Base-by-base conservation (phyloP, 352 stramenopile species). In the Phytophthora palmivora region DNA sequence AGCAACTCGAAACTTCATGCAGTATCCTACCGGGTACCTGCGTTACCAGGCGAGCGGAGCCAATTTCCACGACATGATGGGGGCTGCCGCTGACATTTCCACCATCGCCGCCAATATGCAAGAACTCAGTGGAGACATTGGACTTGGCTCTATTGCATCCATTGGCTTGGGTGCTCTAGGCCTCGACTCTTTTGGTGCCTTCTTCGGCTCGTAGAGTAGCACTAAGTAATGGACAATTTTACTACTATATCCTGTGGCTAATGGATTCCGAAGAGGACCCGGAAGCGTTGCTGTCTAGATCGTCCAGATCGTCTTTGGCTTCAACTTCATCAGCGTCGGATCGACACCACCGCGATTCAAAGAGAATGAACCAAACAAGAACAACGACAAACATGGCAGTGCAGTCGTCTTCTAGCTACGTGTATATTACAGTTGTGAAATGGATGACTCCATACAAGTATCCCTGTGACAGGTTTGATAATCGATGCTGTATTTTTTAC, bases 261-360 rank as follows among this genome's bases (percentile, higher is more conserved):
- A 19, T 77, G 42, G 65, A 78, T 7, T 78, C 60, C 24, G 63
- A 77, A 2, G 63, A 73, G 14, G 68, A 74, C 19, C 26, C 21
- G 11, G 52, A 73, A n/a, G 38, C 24, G 46, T 33, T 66, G 63
- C 43, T 57, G 26, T 48, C 52, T 6, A 18, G n/a, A 6, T 64
- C 62, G 19, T 68, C 70, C 22, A 32, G 47, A 16, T 61, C 59
- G 37, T 67, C 64, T 15, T 57, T 53, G n/a, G 43, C 51, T 2
- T 69, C 50, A 18, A 36, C 44, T 5, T 56, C 42, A n/a, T n/a
- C n/a, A n/a, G n/a, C n/a, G 21, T 65, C 49, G 10, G 53, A 74
- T n/a, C 43, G 38, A 45, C 52, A 57, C 15, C 21, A 52, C 15
- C 15, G n/a, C 6, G 46, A 42, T 1, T 49, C 33, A 9, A 69